Evolutionary conservation across 108 stramenopile genomes (phyloP).

Genomic region (Skeletonema costatum): DNA sequence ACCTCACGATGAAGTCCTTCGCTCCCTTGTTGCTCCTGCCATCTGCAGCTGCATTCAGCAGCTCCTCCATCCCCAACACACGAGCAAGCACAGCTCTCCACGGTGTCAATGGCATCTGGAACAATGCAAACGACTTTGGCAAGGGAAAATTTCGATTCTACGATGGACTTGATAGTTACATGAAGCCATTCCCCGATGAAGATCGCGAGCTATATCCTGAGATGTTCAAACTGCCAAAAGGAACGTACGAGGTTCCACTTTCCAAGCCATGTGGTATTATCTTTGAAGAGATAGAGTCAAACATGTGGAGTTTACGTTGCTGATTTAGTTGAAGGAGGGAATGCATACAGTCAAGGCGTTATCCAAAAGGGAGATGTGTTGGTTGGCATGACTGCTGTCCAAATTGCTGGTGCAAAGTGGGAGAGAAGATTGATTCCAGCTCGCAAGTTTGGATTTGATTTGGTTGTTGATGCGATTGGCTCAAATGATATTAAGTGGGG

Average conservation of each 20-base stretch:
- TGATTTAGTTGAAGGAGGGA: conserved; percentile 84
- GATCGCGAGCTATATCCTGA: conserved; percentile 77
- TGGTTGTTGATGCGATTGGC: conserved; percentile 77
- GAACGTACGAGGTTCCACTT: conserved; percentile 79
- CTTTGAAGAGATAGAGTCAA: conserved; percentile 84
- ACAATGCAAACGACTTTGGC: conserved; percentile 63
- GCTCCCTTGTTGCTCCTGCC: neutral
- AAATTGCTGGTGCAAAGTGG: conserved; percentile 73
- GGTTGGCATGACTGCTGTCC: conserved; percentile 77
- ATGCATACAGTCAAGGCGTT: conserved; percentile 66
- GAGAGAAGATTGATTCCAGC: conserved; percentile 72
- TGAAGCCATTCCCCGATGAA: conserved; percentile 79
- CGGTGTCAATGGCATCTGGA: conserved; percentile 64
- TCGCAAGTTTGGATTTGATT: conserved; percentile 78
- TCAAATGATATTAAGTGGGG: conserved; percentile 82
- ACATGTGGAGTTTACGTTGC: conserved; percentile 70
- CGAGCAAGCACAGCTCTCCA: neutral
- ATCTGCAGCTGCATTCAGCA: neutral
- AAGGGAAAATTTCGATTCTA: conserved; percentile 79
- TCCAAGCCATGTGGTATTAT: conserved; percentile 80
- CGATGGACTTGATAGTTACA: conserved; percentile 64
- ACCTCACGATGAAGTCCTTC: neutral
- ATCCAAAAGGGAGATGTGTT: conserved; percentile 71
- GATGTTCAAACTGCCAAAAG: conserved; percentile 75
- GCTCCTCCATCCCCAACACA: neutral